Evolutionary conservation across 1,284 basidiomycete species (phyloP).

Genomic region (Wallemia hederae): DNA sequence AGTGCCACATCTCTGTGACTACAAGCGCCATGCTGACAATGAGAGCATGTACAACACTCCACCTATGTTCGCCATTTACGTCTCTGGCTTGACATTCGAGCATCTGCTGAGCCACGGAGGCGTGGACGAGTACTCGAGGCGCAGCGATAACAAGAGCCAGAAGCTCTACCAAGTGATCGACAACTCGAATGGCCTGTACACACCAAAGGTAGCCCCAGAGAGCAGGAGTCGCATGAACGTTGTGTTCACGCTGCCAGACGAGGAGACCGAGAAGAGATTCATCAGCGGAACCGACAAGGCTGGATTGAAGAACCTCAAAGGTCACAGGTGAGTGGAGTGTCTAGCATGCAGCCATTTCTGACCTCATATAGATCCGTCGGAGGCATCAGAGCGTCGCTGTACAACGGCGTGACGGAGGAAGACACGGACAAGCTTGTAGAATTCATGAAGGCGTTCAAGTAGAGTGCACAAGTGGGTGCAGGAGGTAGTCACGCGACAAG

Average conservation of each 20-base stretch:
- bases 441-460: not conserved
- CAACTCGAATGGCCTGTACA: constrained; percentile 34
- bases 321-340: constrained; percentile 40
- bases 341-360: not conserved
- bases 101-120: constrained; percentile 41
- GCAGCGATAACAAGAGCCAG: constrained; percentile 40
- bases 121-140: constrained; percentile 31
- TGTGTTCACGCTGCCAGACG: constrained; percentile 44
- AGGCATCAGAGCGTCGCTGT: constrained; percentile 71
- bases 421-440: not conserved
- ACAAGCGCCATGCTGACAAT: constrained; percentile 54
- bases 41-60: constrained; percentile 85
- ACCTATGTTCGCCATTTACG: constrained; percentile 71
- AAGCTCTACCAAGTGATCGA: constrained; percentile 42
- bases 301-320: constrained; percentile 61
- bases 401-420: constrained; percentile 44
- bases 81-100: constrained; percentile 57
- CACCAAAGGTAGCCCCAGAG: constrained; percentile 33
- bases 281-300: constrained; percentile 41
- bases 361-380: constrained; percentile 26
- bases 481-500: no score
- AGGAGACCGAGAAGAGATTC: constrained; percentile 37
- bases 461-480: not conserved
- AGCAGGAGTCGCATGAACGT: constrained; percentile 80
- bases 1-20: constrained; percentile 51